phyloP scores from a whole-genome alignment of 163 green algal species.

The Scenedesmus sp. region DNA sequence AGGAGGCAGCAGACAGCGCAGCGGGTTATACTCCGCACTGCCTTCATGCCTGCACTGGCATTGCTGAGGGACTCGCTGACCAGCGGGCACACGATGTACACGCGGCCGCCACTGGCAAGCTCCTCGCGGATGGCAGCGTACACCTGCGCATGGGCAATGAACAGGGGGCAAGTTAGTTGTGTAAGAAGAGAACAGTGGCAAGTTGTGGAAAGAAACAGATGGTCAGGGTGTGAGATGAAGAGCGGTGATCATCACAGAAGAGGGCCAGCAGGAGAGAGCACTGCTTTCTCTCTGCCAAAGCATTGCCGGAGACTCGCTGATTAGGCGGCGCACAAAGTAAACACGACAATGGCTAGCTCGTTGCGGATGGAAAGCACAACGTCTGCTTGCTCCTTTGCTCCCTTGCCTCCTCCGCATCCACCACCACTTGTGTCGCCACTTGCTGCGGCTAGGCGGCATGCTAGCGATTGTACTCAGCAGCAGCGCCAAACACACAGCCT shows the following conservation, averaged over 20 bases:
- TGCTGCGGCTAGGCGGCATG: no score
- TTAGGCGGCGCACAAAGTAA: conserved; percentile 89
- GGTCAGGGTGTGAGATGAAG: background rate
- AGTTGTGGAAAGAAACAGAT: no score
- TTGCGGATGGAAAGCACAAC: conserved; percentile 51
- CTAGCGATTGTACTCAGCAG: no score
- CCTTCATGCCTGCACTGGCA: conserved; percentile 58
- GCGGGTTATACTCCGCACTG: conserved; percentile 23
- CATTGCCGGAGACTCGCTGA: conserved; percentile 50
- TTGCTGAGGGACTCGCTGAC: conserved; percentile 63
- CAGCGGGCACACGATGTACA: conserved; percentile 90
- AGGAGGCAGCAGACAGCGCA: no score
- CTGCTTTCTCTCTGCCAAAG: no score
- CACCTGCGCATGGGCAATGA: conserved; percentile 41
- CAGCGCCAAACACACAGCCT: no score
- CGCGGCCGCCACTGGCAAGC: conserved; percentile 75
- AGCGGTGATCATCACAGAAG: background rate
- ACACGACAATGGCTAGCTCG: conserved; percentile 73
- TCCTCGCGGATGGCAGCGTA: conserved; percentile 69
- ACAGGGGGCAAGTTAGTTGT: no score
- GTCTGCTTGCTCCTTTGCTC: no score
- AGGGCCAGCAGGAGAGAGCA: background rate
- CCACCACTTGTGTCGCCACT: no score
- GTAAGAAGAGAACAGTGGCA: no score
- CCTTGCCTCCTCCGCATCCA: no score